A percentile compares a stretch with the other conserved stretches of the same genome.
Evolutionary conservation across 306 rosid species (phyloP).

Genomic region (Vachellia pachyceras): DNA sequence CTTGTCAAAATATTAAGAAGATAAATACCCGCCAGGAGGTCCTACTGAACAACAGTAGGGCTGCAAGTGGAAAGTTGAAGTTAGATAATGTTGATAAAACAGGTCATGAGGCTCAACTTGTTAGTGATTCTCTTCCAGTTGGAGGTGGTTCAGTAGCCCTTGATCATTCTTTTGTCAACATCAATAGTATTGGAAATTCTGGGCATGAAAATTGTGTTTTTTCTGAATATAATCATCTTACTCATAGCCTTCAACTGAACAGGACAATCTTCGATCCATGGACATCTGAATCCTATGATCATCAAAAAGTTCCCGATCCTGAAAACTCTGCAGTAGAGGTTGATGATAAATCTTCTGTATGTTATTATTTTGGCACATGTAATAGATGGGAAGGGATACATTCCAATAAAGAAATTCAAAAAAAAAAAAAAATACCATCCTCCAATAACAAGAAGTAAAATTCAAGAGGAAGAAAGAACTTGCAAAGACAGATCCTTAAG

Average conservation of each 20-base stretch:
- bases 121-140: slow-evolving; percentile 58
- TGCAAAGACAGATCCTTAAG: slow-evolving; percentile 19
- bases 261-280: slow-evolving; percentile 42
- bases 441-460: neutral
- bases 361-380: neutral
- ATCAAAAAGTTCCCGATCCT: slow-evolving; percentile 34
- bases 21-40: slow-evolving; percentile 30
- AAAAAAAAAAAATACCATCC: neutral
- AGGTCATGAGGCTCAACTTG: slow-evolving; percentile 49
- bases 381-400: neutral
- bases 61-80: slow-evolving; percentile 38
- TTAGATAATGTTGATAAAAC: slow-evolving; percentile 35
- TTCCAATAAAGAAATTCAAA: too few relatives aligned
- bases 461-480: neutral
- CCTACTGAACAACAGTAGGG: slow-evolving; percentile 38
- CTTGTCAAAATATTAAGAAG: slow-evolving; percentile 33
- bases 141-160: slow-evolving; percentile 44
- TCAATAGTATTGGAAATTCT: slow-evolving; percentile 38
- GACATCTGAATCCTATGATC: slow-evolving; percentile 29
- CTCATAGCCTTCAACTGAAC: slow-evolving; percentile 38
- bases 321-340: slow-evolving; percentile 40
- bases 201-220: slow-evolving; percentile 47
- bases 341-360: neutral
- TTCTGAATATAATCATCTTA: slow-evolving; percentile 44
- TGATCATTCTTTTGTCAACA: slow-evolving; percentile 39